A percentile compares a stretch with the other conserved stretches of the same genome.
phyloP scores from a whole-genome alignment of 2,329 filamentous ascomycete species.

The Ophiocordyceps sinensis region DNA sequence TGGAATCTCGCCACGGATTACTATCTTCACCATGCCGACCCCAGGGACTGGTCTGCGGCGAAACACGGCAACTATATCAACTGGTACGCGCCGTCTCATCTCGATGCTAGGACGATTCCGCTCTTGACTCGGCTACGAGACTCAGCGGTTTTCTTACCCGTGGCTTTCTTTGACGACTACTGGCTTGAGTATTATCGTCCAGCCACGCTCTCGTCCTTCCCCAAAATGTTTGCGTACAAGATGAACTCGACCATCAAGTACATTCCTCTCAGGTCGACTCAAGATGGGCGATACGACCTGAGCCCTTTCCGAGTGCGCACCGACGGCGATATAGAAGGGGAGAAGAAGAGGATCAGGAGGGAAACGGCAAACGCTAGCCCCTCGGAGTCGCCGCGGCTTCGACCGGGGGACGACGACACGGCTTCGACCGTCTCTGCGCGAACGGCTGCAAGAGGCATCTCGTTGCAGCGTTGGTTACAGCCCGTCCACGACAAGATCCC shows the following conservation, averaged over 20 bases:
- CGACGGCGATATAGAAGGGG: constrained; percentile 42
- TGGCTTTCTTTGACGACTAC: constrained; percentile 72
- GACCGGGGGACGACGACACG: constrained; percentile 22
- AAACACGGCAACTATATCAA: constrained; percentile 60
- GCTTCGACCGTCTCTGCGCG: constrained; percentile 24
- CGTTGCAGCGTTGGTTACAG: constrained; percentile 49
- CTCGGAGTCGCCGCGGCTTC: constrained; percentile 19
- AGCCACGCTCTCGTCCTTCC: constrained; percentile 71
- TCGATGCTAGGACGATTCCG: constrained; percentile 47
- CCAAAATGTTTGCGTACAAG: constrained; percentile 83
- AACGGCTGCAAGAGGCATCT: constrained; percentile 31
- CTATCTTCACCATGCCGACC: constrained; percentile 84
- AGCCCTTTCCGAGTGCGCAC: constrained; percentile 78
- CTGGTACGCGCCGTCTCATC: constrained; percentile 68
- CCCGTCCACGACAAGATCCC: constrained; percentile 23
- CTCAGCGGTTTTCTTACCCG: constrained; percentile 24
- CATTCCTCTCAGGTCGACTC: constrained; percentile 58
- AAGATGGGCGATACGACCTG: constrained; percentile 64
- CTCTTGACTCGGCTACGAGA: constrained; percentile 24
- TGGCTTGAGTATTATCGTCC: constrained; percentile 97
- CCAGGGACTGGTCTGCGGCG: constrained; percentile 54
- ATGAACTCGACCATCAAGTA: constrained; percentile 84
- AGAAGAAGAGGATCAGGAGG: constrained; percentile 50
- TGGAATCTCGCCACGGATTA: constrained; percentile 95
- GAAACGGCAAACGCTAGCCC: constrained; percentile 57